A percentile compares a stretch with the other conserved stretches of the same genome.
These are phyloP conservation scores for Neurospora cerealis DNA, from an alignment of 495 filamentous ascomycete genomes.

Conservation along the genomic window DNA sequence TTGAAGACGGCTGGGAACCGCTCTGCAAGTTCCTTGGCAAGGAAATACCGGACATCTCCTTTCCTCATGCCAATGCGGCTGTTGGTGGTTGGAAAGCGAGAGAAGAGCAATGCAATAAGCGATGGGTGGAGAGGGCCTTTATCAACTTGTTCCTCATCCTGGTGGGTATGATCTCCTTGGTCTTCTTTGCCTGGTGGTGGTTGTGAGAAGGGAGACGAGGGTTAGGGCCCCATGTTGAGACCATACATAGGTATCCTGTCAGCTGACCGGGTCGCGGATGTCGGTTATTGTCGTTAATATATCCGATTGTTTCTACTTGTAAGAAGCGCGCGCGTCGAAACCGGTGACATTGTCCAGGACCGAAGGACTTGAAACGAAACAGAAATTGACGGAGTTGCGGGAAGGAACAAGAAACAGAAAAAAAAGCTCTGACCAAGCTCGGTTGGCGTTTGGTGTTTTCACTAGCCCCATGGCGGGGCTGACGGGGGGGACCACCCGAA, in stretches of 20 bases:
- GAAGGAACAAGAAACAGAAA: background rate
- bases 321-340: background rate
- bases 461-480: background rate
- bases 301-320: background rate
- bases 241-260: no score
- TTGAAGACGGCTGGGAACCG: conserved; percentile 41
- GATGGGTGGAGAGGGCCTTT: conserved; percentile 20
- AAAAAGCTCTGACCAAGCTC: background rate
- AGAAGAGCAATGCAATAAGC: conserved; percentile 20
- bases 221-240: background rate
- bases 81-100: conserved; percentile 15
- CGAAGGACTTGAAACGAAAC: background rate
- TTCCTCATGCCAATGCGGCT: conserved; percentile 29
- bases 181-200: background rate
- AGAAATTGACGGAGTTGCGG: background rate
- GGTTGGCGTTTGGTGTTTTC: background rate
- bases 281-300: background rate
- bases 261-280: background rate
- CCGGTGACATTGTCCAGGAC: background rate
- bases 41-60: conserved; percentile 29
- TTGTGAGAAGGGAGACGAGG: background rate
- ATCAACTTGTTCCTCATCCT: conserved; percentile 12
- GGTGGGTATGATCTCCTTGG: background rate
- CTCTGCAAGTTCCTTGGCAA: conserved; percentile 38
- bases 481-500: no score